Evolutionary conservation across 2,329 filamentous ascomycete genomes (phyloP).

Genomic region (Diaporthe longicolla): DNA sequence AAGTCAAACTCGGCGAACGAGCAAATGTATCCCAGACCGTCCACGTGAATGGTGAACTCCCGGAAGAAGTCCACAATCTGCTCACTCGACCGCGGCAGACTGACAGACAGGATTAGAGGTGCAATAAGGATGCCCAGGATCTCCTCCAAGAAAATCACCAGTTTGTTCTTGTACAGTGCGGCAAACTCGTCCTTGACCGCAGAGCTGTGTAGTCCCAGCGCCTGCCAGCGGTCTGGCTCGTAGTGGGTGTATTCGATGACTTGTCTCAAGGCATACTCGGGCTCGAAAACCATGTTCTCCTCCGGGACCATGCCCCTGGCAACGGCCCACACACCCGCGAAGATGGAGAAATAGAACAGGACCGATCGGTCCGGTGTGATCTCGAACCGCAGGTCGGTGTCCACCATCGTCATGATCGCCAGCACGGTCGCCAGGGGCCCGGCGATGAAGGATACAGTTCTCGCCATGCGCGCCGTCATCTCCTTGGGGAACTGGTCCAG

Average conservation of each 20-base stretch:
- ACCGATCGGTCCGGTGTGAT: slow-evolving; percentile 90
- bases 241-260: slow-evolving; percentile 96
- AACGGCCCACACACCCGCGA: slow-evolving; percentile 86
- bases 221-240: slow-evolving; percentile 89
- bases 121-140: slow-evolving; percentile 93
- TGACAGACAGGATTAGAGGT: slow-evolving; percentile 88
- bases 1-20: slow-evolving; percentile 99
- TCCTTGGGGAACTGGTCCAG: slow-evolving; percentile 97
- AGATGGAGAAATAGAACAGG: slow-evolving; percentile 89
- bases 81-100: slow-evolving; percentile 89
- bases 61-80: slow-evolving; percentile 98
- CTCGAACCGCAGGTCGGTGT: slow-evolving; percentile 92
- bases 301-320: slow-evolving; percentile 88
- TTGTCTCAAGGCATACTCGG: slow-evolving; percentile 87
- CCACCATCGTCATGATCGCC: slow-evolving; percentile 85
- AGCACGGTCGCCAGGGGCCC: slow-evolving; percentile 90
- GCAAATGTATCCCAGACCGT: slow-evolving; percentile 95
- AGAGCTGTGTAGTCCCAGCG: slow-evolving; percentile 85
- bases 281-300: slow-evolving; percentile 91
- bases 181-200: slow-evolving; percentile 94
- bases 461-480: slow-evolving; percentile 87
- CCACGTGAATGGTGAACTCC: slow-evolving; percentile 97
- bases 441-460: slow-evolving; percentile 88
- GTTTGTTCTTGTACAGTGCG: slow-evolving; percentile 90
- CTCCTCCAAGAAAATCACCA: slow-evolving; percentile 93